Evolutionary conservation across 768 basidiomycete genomes (phyloP).

Genomic region (Nevesoporus exiguus): DNA sequence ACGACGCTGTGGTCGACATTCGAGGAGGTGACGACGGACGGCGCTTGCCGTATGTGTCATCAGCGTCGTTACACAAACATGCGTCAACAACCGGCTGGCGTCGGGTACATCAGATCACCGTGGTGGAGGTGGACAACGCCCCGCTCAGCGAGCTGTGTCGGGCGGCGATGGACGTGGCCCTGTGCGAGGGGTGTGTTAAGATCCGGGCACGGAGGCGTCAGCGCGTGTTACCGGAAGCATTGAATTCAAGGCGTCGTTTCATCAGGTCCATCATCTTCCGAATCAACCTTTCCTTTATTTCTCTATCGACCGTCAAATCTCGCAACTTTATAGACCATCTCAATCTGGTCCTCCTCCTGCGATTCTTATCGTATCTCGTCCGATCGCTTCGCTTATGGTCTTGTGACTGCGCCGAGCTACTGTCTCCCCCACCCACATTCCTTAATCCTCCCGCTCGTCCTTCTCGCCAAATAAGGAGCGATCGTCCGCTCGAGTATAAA

Average conservation of each 20-base stretch:
- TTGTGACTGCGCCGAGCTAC: conserved; percentile 25
- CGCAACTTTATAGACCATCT: conserved; percentile 10
- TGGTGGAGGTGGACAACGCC: too few species aligned
- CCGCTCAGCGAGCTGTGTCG: too few species aligned
- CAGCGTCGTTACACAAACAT: conserved; percentile 17
- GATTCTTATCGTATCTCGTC: conserved; percentile 31
- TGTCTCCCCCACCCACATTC: not conserved
- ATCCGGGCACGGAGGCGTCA: not conserved
- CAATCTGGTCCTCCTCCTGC: conserved; percentile 2
- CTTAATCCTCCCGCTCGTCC: conserved; percentile 3
- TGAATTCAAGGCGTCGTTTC: not conserved
- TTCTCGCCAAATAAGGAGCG: conserved; percentile 15
- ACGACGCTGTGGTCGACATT: conserved; percentile 31
- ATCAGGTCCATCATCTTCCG: conserved; percentile 10
- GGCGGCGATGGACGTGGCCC: too few species aligned
- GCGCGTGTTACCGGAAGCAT: not conserved
- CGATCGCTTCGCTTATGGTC: conserved; percentile 30
- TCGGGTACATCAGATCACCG: too few species aligned
- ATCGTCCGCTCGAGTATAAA: conserved; percentile 31
- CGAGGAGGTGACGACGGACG: conserved; percentile 20
- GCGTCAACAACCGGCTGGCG: conserved; percentile 18
- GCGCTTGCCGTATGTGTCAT: conserved; percentile 18
- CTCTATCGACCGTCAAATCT: conserved; percentile 20
- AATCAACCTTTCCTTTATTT: conserved; percentile 8
- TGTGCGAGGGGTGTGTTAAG: not conserved